Base-by-base conservation (phyloP, 805 yeast genomes). In the Pichia nanzhaoensis region DNA sequence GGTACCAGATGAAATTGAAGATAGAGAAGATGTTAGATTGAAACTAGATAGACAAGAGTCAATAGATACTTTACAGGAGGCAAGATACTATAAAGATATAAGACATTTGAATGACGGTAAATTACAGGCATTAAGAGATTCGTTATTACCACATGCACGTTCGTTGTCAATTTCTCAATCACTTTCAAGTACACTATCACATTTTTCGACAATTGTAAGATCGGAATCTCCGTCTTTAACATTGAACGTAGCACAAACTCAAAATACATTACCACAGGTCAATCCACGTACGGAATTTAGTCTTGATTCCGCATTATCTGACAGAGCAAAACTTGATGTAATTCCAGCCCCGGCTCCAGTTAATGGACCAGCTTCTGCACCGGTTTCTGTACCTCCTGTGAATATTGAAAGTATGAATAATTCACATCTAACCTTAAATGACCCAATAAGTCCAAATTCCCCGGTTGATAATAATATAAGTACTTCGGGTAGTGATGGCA, bases 51-150 rank as follows among this genome's bases (percentile, higher is more conserved):
- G 83, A 32, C 82, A 77, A 46, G 77, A 77, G 48, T 70, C 82
- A 0, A 71, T 81, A 24, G 66, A 74, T 35, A 81, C 88, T 0
- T 33, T 74, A 4, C 86, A 83, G 45, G 95, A 87, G 52, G 79
- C 80, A 1, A 60, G 67, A 12, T 65, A 76, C 28, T 86, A 75
- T 59, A 69, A 67, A 42, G 67, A 74, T 45, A 66, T 72, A 36
- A 76, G 75, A 39, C 79, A 80, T 5, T 70, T 78, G 30, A 90
- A 80, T 47, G 81, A 82, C 55, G 79, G 81, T 1, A 71, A 93
- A 42, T 60, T 82, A 18, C 67, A 82, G 21, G 96, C 95, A 0
- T 73, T 89, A 41, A 77, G 75, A 51, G 75, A 78, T 47, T 76
- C 86, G 1, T 55, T 88, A 4, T 67, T 47, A 12, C 60, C 60